A percentile compares a stretch with the other conserved stretches of the same genome.
These are phyloP conservation scores for Casuarina glauca DNA, from an alignment of 306 rosid species.

Conservation along the genomic window DNA sequence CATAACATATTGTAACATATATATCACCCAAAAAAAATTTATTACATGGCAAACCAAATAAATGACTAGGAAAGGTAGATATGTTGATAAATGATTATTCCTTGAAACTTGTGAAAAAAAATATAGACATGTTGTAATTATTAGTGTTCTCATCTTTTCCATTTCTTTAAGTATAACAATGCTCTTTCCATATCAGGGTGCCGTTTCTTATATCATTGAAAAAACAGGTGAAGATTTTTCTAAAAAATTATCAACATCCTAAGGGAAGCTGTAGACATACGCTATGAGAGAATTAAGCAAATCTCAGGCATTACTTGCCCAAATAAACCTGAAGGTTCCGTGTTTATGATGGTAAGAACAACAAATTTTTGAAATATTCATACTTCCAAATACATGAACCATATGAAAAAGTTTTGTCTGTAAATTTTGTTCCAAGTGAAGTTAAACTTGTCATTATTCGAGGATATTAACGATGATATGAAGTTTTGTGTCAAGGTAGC, in stretches of 20 bases:
- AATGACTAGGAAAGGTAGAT: too few species aligned
- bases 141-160: not conserved
- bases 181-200: slow-evolving; percentile 32
- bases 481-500: slow-evolving; percentile 50
- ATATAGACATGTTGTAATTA: not conserved
- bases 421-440: slow-evolving; percentile 34
- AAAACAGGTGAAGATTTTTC: slow-evolving; percentile 34
- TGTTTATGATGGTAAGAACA: slow-evolving; percentile 42
- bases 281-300: slow-evolving; percentile 35
- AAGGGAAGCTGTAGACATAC: slow-evolving; percentile 27
- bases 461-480: slow-evolving; percentile 47
- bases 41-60: too few species aligned
- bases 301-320: slow-evolving; percentile 48
- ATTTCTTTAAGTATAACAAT: not conserved
- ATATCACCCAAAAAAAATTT: too few species aligned
- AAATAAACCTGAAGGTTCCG: slow-evolving; percentile 53
- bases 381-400: not conserved
- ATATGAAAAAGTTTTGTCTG: not conserved
- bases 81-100: too few species aligned
- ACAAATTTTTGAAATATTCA: not conserved
- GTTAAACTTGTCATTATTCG: slow-evolving; percentile 39
- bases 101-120: not conserved
- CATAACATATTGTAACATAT: too few species aligned
- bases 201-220: slow-evolving; percentile 44
- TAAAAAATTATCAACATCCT: slow-evolving; percentile 26